Base-by-base conservation (phyloP, 805 yeast genomes). In the Nakazawaea anatomiae region DNA sequence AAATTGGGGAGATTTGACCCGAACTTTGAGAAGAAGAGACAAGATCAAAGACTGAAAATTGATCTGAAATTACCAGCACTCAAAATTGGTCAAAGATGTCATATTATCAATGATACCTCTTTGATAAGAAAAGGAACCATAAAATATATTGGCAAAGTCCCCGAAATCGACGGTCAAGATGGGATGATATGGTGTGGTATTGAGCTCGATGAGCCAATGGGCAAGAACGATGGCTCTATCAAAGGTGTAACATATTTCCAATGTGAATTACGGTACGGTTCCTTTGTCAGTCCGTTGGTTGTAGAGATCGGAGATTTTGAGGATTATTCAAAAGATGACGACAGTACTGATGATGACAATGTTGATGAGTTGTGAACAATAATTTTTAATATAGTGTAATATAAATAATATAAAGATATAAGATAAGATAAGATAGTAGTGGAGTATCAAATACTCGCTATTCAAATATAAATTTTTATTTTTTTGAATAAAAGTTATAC, bases 181-280 rank as follows among this genome's bases (percentile, higher is more conserved):
- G 76, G 71, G 36, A 57, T 58, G 18, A 57, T 67, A 1, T 92
- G 97, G 97, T 76, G 87, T 32, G 98, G 97, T 0, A 77, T 92
- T 4, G 87, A 84, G 58, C 82, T 90, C 50, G 94, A 87, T 58
- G 89, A 87, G 57, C 92, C 97, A 0, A 76, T 78, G 6, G 98
- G 98, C 5, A 89, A 86, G 64, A 89, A 91, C 60, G 80, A 89
- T 60, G 98, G 98, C 0, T 67, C 80, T 25, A 69, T 89, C 39
- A 79, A 81, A 36, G 90, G 88, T 0, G 62, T 57, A 1, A 59
- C 73, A 36, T 76, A 87, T 55, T 91, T 92, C 61, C 60, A 69
- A 4, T 80, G 89, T 34, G 60, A 60, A 5, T 60, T 59, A 0
- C 75, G 76, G 25, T 83, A 87, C 59, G 97, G 97, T 5, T 82